Conservation (phyloP, 371 early-diverging fungal genomes). For the Chytridium lagenaria region DNA sequence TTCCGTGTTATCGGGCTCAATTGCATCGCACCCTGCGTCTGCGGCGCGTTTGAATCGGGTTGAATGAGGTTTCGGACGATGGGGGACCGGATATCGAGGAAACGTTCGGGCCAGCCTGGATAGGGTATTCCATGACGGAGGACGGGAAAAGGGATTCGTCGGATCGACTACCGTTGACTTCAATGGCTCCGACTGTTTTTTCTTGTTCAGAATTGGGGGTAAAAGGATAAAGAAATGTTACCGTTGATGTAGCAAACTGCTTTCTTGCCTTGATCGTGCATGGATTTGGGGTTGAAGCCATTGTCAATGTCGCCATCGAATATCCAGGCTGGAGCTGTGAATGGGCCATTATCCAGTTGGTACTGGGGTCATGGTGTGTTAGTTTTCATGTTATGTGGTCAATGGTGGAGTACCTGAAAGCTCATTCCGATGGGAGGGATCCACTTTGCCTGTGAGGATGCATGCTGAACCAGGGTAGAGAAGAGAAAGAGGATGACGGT, state of each 20-base stretch:
- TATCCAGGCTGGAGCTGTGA: slow-evolving; percentile 5
- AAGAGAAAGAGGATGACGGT: too few relatives aligned
- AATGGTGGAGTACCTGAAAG: background rate
- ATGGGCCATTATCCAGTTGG: background rate
- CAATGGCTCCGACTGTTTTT: background rate
- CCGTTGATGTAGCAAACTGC: background rate
- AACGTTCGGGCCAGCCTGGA: slow-evolving; percentile 12
- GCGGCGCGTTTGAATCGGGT: background rate
- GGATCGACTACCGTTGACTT: slow-evolving; percentile 4
- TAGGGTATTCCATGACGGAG: background rate
- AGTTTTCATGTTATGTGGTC: background rate
- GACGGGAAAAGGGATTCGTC: background rate
- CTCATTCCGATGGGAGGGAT: background rate
- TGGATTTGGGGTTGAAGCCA: background rate
- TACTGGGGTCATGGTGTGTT: background rate
- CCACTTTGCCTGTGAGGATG: background rate
- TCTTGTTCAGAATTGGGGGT: background rate
- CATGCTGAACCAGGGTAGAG: too few relatives aligned
- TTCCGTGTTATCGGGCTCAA: slow-evolving; percentile 18
- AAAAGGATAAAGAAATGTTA: background rate
- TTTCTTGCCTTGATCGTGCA: background rate
- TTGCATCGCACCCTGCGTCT: background rate
- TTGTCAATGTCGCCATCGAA: background rate
- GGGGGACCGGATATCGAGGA: background rate
- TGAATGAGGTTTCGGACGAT: slow-evolving; percentile 6